Evolutionary conservation across 2,329 filamentous ascomycete genomes (phyloP), one percentile per base, ranked within the genome.

Genomic region (Nothomitra cinnamomea): DNA sequence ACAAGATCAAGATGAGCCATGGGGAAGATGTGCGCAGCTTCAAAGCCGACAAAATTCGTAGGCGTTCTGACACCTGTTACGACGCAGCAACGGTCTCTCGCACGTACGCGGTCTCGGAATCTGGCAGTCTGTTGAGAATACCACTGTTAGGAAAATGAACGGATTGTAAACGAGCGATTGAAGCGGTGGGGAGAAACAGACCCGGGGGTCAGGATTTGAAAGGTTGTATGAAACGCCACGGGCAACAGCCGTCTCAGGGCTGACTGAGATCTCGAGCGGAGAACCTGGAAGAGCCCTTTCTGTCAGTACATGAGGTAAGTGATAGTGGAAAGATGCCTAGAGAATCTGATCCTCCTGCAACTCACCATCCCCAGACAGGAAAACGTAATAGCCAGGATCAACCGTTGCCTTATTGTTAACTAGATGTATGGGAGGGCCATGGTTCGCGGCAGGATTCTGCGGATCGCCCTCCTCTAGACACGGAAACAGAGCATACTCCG

Each of bases 161-260:
- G 25, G 25, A 22, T 45, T 45, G 21, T 22, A 22, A 45, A 42
- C 21, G 21, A 42, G n/a, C n/a, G 40, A 22, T 45, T 45, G 15
- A 45, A 45, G 41, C 25, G 41, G 25, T 45, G 25, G n/a, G n/a
- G n/a, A 45, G 6, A 51, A 25, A n/a, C 47, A 25, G 24, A 51
- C 47, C 2, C 47, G 24, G 17, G 47, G 47, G 25, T 51, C 47
- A 3, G 47, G 47, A 38, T 51, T 51, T 51, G 24, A 51, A n/a
- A 51, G 47, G 17, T 17, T 32, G 17, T 32, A 32, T 51, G 47
- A 51, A 19, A 51, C 47, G 21, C 21, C 19, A 17, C 47, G 24
- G 19, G 47, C 3, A 32, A 38, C 15, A 51, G 32, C 47, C n/a
- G 21, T 51, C 32, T 51, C 47, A 25, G 24, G 21, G 25, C n/a